Evolutionary conservation across 2,329 filamentous ascomycete genomes (phyloP), one percentile per base, ranked within the genome.

Genomic region (Beauveria rudraprayagi): DNA sequence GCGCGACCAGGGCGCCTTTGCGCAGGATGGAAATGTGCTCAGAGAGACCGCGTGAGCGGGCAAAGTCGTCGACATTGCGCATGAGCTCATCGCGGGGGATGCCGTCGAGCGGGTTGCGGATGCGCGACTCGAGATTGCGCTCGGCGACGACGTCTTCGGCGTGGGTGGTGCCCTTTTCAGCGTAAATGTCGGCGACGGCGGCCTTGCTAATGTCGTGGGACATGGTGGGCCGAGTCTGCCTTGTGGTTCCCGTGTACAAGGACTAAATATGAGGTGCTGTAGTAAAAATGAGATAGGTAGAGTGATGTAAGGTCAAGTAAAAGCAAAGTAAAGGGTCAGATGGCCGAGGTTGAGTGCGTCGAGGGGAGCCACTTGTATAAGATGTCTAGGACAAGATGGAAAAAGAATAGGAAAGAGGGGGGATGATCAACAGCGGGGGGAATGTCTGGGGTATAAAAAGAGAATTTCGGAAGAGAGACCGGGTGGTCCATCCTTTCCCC

Each of bases 1-100:
- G 88, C 2, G 90, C 90, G 22, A 92, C 82, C 9, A 93, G 78
- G 4, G 89, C 90, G 37, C 88, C 90, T 67, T 87, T 87, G 58
- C 82, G 78, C 55, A 92, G 78, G 16, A 88, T 69, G 4, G 77
- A 73, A 2, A 84, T 72, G 65, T 87, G 80, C 60, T 87, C 82
- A 2, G 75, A 71, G 24, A 92, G 77, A 22, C 79, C 79, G 65
- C 87, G 82, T 43, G 80, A 73, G 16, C 76, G 74, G 43, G 85
- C 87, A 68, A 89, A 90, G n/a, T 76, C 76, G 52, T 84, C 78
- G 37, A 86, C 86, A 57, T 84, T 76, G 43, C 70, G 69, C 61
- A 85, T 72, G 6, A 86, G 78, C 77, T 76, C 65, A 75, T 70
- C 51, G 73, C 77, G 63, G 70, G 82, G 75, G 56, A 85, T 76